phyloP scores from a whole-genome alignment of 306 rosid species.

The Vicia faba region DNA sequence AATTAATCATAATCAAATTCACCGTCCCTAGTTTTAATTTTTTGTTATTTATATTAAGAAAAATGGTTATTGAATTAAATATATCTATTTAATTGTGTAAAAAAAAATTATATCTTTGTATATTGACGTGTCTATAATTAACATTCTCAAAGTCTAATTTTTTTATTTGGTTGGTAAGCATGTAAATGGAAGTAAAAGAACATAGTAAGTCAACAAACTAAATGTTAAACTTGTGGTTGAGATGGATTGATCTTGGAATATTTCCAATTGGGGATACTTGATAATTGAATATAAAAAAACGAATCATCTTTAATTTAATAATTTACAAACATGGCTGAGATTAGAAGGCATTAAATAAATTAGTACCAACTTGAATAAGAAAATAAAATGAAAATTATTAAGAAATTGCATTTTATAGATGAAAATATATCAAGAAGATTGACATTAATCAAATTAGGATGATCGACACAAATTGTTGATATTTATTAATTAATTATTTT shows the following conservation, averaged over 20 bases:
- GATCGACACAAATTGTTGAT: no score
- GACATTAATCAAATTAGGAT: no score
- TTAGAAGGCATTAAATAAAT: background rate
- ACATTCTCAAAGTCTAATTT: no score
- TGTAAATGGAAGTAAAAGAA: background rate
- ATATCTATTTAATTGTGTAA: no score
- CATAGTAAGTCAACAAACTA: background rate
- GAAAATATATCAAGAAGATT: no score
- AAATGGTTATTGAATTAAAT: no score
- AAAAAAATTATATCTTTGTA: no score
- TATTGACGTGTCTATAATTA: no score
- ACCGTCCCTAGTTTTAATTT: no score
- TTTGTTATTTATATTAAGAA: no score
- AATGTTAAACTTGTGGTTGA: constrained; percentile 1
- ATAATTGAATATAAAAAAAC: background rate
- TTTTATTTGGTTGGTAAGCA: background rate
- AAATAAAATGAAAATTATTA: background rate
- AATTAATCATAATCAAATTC: background rate
- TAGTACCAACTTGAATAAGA: background rate
- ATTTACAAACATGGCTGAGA: background rate
- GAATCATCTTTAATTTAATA: background rate
- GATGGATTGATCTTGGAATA: background rate
- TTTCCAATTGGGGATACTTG: background rate
- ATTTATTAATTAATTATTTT: no score
- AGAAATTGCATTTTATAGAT: background rate